A percentile compares a stretch with the other conserved stretches of the same genome.
phyloP scores from a whole-genome alignment of 108 stramenopile species.

The Conticribra weissflogii region DNA sequence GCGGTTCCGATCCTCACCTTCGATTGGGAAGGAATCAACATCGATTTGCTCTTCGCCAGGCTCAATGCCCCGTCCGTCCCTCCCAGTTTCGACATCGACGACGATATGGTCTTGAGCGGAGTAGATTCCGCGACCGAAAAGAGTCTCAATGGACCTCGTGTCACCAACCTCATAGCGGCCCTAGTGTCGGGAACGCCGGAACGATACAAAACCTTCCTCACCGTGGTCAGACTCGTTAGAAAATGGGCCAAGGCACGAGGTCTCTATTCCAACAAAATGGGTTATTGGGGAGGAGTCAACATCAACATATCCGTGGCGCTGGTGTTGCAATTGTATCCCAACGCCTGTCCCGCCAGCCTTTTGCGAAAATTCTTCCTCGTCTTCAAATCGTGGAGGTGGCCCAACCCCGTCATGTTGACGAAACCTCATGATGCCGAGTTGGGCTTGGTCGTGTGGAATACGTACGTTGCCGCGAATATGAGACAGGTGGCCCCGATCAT shows the following conservation, averaged over 20 bases:
- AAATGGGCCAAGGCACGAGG: slow-evolving; percentile 98
- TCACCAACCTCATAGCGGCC: slow-evolving; percentile 93
- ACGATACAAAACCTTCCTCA: slow-evolving; percentile 83
- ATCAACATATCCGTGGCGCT: slow-evolving; percentile 96
- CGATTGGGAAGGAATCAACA: slow-evolving; percentile 96
- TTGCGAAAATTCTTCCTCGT: slow-evolving; percentile 92
- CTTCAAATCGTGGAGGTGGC: slow-evolving; percentile 91
- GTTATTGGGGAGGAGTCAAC: slow-evolving; percentile 98
- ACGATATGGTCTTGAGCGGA: slow-evolving; percentile 91
- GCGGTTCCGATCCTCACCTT: slow-evolving; percentile 98
- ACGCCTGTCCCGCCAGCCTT: slow-evolving; percentile 82
- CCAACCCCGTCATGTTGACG: slow-evolving; percentile 87
- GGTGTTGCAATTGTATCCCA: slow-evolving; percentile 94
- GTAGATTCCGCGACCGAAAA: slow-evolving; percentile 94
- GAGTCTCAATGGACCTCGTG: slow-evolving; percentile 95
- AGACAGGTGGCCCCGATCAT: slow-evolving; percentile 95
- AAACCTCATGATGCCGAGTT: slow-evolving; percentile 85
- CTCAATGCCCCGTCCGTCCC: slow-evolving; percentile 84
- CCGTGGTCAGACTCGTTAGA: slow-evolving; percentile 88
- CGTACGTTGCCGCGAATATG: slow-evolving; percentile 55
- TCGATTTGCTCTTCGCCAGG: slow-evolving; percentile 96
- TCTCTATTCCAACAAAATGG: slow-evolving; percentile 97
- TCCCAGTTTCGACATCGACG: slow-evolving; percentile 89
- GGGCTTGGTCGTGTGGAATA: slow-evolving; percentile 81
- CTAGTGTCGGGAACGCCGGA: slow-evolving; percentile 83